These are phyloP conservation scores for Saturnispora silvae DNA, from an alignment of 805 yeast species.

Conservation along the genomic window DNA sequence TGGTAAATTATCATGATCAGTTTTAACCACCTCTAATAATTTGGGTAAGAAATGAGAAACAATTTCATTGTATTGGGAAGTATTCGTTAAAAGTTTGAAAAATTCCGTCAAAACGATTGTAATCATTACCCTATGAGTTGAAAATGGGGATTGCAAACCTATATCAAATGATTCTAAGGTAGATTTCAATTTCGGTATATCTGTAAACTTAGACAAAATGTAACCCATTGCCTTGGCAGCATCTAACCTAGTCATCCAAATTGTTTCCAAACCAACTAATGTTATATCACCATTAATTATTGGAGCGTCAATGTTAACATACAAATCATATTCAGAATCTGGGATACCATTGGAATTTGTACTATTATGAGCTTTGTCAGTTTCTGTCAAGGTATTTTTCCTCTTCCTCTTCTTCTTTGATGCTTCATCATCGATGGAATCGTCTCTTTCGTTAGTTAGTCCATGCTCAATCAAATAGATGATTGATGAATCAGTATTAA, in stretches of 20 bases:
- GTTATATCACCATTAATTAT: slow-evolving; percentile 85
- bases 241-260: slow-evolving; percentile 64
- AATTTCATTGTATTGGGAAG: slow-evolving; percentile 12
- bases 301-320: slow-evolving; percentile 87
- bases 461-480: slow-evolving; percentile 7
- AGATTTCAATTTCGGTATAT: slow-evolving; percentile 25
- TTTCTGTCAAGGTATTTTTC: slow-evolving; percentile 23
- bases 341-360: slow-evolving; percentile 31
- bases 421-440: slow-evolving; percentile 11
- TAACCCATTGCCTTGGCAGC: slow-evolving; percentile 71
- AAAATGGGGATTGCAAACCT: slow-evolving; percentile 49
- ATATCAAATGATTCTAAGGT: slow-evolving; percentile 3
- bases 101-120: slow-evolving; percentile 67
- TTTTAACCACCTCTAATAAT: slow-evolving; percentile 5
- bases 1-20: slow-evolving; percentile 27
- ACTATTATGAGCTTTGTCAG: background rate
- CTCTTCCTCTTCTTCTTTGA: slow-evolving; percentile 31
- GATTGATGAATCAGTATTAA: slow-evolving; percentile 1
- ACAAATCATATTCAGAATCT: slow-evolving; percentile 40
- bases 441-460: slow-evolving; percentile 1
- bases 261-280: slow-evolving; percentile 63
- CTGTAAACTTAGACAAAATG: slow-evolving; percentile 40
- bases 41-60: slow-evolving; percentile 7
- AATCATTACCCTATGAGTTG: slow-evolving; percentile 70
- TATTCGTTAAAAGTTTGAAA: slow-evolving; percentile 16